Percentiles rank a stretch among this genome's conserved stretches.
phyloP scores from a whole-genome alignment of 768 basidiomycete species.

The Pisolithus microcarpus region DNA sequence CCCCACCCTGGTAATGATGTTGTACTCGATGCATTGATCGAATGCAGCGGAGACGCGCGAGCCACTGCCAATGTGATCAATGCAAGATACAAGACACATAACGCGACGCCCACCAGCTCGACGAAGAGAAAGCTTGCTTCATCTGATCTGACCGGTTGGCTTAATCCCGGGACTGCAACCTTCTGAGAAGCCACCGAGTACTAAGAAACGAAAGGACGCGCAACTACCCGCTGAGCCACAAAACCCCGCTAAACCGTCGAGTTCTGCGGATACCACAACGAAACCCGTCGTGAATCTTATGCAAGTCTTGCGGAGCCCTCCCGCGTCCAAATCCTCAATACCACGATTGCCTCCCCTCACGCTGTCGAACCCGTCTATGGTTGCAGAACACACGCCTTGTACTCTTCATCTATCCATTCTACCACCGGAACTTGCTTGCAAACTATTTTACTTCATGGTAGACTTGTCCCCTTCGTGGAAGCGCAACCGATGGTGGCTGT shows the following conservation, averaged over 20 bases:
- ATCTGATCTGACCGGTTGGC: slow-evolving; percentile 48
- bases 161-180: slow-evolving; percentile 26
- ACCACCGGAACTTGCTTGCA: slow-evolving; percentile 68
- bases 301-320: slow-evolving; percentile 48
- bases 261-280: slow-evolving; percentile 9
- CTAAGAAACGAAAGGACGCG: slow-evolving; percentile 11
- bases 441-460: slow-evolving; percentile 67
- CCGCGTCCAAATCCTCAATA: slow-evolving; percentile 25
- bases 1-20: slow-evolving; percentile 29
- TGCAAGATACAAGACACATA: slow-evolving; percentile 9
- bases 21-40: slow-evolving; percentile 54
- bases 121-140: slow-evolving; percentile 44
- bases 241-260: slow-evolving; percentile 14
- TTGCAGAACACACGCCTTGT: slow-evolving; percentile 66
- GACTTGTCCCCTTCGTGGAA: slow-evolving; percentile 56
- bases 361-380: slow-evolving; percentile 54
- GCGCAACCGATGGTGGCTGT: slow-evolving; percentile 79
- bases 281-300: slow-evolving; percentile 43
- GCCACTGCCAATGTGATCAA: slow-evolving; percentile 40
- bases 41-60: slow-evolving; percentile 49
- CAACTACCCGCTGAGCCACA: slow-evolving; percentile 1
- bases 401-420: slow-evolving; percentile 65
- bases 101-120: slow-evolving; percentile 8
- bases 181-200: slow-evolving; percentile 13
- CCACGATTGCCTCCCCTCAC: slow-evolving; percentile 50